Evolutionary conservation across 2,329 filamentous ascomycete species (phyloP), one percentile per base, ranked within the genome.

Genomic region (Zymoseptoria brevis): DNA sequence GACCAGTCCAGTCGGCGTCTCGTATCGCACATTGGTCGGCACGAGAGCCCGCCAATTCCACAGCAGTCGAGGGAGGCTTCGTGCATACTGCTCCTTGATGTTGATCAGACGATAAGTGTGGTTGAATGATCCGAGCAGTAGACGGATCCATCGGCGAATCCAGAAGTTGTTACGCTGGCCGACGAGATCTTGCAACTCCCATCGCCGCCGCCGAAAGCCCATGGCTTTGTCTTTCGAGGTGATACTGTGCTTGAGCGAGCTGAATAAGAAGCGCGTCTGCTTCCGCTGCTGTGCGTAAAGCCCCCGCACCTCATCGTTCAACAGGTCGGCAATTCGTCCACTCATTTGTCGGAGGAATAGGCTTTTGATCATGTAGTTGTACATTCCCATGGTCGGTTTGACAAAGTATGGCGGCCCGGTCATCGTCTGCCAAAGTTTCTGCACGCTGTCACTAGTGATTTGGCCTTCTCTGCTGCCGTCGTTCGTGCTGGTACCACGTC

Each of bases 341-440:
- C 55, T 59, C 50, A 48, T 57, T 9, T 62, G 50, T 16, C 63
- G 64, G 1, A 49, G 21, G 29, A 57, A 60, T 16, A 70, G 59
- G 50, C 64, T 69, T 53, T 66, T 67, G 51, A 75, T 68, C 8
- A 74, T 60, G 9, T 59, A 57, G 65, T 78, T 73, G 69, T 82
- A 82, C 71, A 87, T 81, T 13, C 79, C 73, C 60, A 88, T 79
- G 0, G 76, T 81, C 0, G 86, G 85, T 7, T 74, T 64, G 53
- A 86, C 70, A 57, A 79, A 78, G 73, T 85, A 83, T 0, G 83
- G 83, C n/a, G 75, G 70, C 3, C 77, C 75, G 0, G 75, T 83
- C 82, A 90, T 87, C 19, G 78, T 79, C 0, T 80, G 60, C 77
- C 82, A 88, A 19, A 90, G 69, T 4, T 75, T 70, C 48, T 77